These are phyloP conservation scores for Alternaria incomplexa DNA, from an alignment of 2,329 filamentous ascomycete species.

Conservation along the genomic window DNA sequence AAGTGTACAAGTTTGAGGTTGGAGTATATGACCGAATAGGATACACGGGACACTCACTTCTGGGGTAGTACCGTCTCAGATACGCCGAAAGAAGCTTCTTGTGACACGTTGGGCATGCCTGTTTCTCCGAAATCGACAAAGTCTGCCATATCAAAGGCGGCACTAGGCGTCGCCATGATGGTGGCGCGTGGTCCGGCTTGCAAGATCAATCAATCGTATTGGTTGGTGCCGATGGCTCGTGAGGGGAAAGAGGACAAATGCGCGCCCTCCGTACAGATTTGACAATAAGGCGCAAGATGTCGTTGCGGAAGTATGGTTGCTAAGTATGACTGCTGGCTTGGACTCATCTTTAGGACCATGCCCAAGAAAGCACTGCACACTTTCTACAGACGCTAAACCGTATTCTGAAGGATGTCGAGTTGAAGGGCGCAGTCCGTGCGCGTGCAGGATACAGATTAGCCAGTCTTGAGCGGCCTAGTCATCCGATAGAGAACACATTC, in stretches of 20 bases:
- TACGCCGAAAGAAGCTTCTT: conserved; percentile 10
- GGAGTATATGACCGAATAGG: neutral
- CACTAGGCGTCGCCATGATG: conserved; percentile 37
- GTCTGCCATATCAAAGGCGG: conserved; percentile 41
- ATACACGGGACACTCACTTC: conserved; percentile 17
- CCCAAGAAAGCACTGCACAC: conserved; percentile 6
- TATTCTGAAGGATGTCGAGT: conserved; percentile 14
- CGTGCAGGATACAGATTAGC: conserved; percentile 16
- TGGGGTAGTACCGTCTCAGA: conserved; percentile 7
- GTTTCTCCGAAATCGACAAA: conserved; percentile 51
- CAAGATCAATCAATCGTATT: neutral
- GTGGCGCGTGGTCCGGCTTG: conserved; percentile 1
- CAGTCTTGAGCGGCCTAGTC: conserved; percentile 6
- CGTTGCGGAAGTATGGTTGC: conserved; percentile 8
- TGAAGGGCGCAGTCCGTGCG: conserved; percentile 27
- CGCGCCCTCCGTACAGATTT: conserved; percentile 23
- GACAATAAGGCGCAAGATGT: conserved; percentile 27
- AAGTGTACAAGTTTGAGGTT: neutral
- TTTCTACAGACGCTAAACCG: conserved; percentile 15
- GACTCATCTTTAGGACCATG: conserved; percentile 7
- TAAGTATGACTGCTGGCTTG: conserved; percentile 17
- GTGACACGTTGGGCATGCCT: conserved; percentile 34
- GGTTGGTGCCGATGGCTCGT: neutral
- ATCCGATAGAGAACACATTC: conserved; percentile 5
- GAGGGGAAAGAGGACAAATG: conserved; percentile 13